These are phyloP conservation scores for Amylocystis lapponica DNA, from an alignment of 768 basidiomycete species.

Conservation along the genomic window DNA sequence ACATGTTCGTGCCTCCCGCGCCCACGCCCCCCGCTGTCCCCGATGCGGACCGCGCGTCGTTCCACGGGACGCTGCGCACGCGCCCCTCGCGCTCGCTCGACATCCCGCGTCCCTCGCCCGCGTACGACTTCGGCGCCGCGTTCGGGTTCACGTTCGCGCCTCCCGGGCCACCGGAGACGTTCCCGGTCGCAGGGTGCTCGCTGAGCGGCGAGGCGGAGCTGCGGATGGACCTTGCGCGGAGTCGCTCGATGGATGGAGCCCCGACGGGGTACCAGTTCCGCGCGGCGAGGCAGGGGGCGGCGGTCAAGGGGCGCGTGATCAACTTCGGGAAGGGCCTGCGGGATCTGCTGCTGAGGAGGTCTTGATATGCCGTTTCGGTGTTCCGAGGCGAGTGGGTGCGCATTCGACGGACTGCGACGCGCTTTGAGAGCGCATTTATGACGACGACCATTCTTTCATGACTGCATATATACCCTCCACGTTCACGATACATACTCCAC, in stretches of 20 bases:
- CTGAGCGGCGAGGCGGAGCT: constrained; percentile 25
- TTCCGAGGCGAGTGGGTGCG: no score
- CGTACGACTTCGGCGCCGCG: constrained; percentile 3
- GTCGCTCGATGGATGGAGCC: constrained; percentile 15
- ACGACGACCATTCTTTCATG: no score
- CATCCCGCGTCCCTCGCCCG: constrained; percentile 7
- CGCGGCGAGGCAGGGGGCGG: constrained; percentile 8
- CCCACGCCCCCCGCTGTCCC: constrained; percentile 3
- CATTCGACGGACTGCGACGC: no score
- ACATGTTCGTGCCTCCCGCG: constrained; percentile 14
- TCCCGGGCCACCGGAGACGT: no score
- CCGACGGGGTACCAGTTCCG: constrained; percentile 12
- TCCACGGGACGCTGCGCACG: constrained; percentile 5
- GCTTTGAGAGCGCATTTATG: no score
- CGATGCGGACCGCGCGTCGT: constrained; percentile 5
- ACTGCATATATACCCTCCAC: no score
- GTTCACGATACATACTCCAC: no score
- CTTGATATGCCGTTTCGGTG: no score
- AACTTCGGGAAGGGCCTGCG: constrained; percentile 20
- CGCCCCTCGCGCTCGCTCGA: constrained; percentile 14
- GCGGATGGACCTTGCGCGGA: constrained; percentile 21
- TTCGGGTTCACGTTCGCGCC: background rate
- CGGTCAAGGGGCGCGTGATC: constrained; percentile 17
- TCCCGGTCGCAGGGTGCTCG: constrained; percentile 18
- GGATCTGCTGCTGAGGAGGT: constrained; percentile 9